Evolutionary conservation across 1,139 yeast genomes (phyloP), one percentile per base, ranked within the genome.

Genomic region (Pichia inconspicua): DNA sequence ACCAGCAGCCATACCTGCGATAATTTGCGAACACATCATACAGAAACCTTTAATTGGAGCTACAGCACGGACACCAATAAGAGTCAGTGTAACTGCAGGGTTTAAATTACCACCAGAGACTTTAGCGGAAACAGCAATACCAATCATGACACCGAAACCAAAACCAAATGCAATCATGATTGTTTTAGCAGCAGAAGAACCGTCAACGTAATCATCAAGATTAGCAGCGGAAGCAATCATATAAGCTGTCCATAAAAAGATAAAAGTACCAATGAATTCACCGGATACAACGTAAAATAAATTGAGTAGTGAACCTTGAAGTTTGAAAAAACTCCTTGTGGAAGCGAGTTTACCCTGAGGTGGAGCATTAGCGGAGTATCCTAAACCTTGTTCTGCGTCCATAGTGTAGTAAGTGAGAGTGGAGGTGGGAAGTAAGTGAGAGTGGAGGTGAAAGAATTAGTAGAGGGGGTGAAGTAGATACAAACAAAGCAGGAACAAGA

Each of bases 1-100:
- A 51, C 95, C 95, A 52, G 96, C 96, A 59, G 89, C 88, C 82
- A 88, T 83, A 67, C 95, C 95, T 47, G 84, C 96, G 64, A 86
- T 67, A 60, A 87, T 66, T 70, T 88, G 95, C 42, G 90, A 62
- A 48, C 80, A 46, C 67, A 78, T 68, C 80, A 84, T 78, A 49
- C 84, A 65, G 39, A 71, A 66, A 57, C 86, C 92, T 66, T 95
- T 78, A 39, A 82, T 52, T 49, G 92, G 89, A 41, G 87, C 77
- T 53, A 84, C 74, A 47, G 89, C 94, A 54, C 84, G 77, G 28
- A 85, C 84, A 45, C 84, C 69, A 22, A 80, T 75, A 62, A 87
- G 71, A 36, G 92, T 72, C 47, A 86, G 71, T 36, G 95, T 82
- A 44, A 88, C 96, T 45, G 95, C 90, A 11, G 96, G 96, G 71